Evolutionary conservation across 441 rosid species (phyloP).

Genomic region (Syzygium syzygioides): DNA sequence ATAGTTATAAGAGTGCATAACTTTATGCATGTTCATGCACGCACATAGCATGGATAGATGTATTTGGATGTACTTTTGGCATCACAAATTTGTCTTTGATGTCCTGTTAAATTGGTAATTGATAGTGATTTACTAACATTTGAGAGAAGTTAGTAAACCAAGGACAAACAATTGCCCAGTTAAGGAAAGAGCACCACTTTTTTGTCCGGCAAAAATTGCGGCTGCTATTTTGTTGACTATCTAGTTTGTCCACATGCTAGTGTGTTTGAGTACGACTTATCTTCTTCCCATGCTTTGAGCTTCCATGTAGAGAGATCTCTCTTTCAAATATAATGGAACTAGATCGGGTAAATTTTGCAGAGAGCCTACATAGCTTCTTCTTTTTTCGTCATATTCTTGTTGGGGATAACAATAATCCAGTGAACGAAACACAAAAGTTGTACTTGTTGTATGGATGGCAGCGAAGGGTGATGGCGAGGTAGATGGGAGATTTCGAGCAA

Average conservation of each 20-base stretch:
- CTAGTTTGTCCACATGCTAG: background rate
- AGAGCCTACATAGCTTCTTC: background rate
- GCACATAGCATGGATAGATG: no score
- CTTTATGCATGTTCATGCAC: no score
- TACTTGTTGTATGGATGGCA: background rate
- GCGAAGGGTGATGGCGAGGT: background rate
- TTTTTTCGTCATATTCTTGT: fast-evolving
- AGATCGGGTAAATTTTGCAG: background rate
- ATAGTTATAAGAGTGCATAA: no score
- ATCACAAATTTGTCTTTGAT: no score
- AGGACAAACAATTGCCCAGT: no score
- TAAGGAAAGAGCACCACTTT: no score
- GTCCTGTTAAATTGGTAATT: no score
- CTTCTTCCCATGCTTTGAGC: background rate
- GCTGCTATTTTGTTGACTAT: no score
- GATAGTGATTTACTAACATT: no score
- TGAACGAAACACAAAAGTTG: background rate
- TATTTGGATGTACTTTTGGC: no score
- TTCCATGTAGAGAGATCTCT: background rate
- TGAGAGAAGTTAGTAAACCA: no score
- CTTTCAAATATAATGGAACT: background rate
- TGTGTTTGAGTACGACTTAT: background rate
- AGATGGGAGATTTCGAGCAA: fast-evolving
- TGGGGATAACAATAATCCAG: background rate
- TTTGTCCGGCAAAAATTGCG: no score